These are phyloP conservation scores for Cornus suecica DNA, from an alignment of 148 eudicot genomes.

Conservation along the genomic window DNA sequence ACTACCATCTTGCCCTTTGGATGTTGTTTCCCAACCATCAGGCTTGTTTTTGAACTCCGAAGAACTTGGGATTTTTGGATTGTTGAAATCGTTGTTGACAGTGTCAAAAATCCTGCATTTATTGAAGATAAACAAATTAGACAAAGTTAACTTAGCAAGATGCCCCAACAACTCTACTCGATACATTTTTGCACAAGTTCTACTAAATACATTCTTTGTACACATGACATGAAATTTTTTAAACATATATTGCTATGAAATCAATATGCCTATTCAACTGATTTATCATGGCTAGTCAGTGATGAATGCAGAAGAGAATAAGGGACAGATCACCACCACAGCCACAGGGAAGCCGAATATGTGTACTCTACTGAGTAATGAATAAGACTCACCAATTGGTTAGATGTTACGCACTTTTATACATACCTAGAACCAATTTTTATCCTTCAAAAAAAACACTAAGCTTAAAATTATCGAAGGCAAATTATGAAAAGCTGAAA, in stretches of 20 bases:
- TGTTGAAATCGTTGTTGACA: slow-evolving; percentile 41
- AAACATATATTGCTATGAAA: not conserved
- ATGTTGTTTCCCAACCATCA: slow-evolving; percentile 95
- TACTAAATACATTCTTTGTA: not conserved
- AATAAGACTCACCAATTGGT: not conserved
- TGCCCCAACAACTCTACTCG: not conserved
- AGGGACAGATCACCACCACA: not conserved
- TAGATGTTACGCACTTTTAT: not conserved
- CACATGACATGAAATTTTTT: not conserved
- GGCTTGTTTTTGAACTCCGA: slow-evolving; percentile 81
- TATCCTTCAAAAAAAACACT: not conserved
- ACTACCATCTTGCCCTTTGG: slow-evolving; percentile 74
- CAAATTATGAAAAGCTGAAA: not conserved
- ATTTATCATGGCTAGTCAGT: not conserved
- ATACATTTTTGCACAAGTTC: not conserved
- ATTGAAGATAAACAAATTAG: too few relatives aligned
- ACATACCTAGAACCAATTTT: not conserved
- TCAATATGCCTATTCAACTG: not conserved
- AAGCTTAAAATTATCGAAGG: not conserved
- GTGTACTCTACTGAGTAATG: not conserved
- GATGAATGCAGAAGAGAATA: not conserved
- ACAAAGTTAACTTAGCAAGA: too few relatives aligned
- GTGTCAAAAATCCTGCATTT: slow-evolving; percentile 86
- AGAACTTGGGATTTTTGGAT: slow-evolving; percentile 43
- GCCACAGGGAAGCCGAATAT: not conserved